These are phyloP conservation scores for Cryptococcus sp. DNA, from an alignment of 1,284 basidiomycete genomes.

Conservation along the genomic window DNA sequence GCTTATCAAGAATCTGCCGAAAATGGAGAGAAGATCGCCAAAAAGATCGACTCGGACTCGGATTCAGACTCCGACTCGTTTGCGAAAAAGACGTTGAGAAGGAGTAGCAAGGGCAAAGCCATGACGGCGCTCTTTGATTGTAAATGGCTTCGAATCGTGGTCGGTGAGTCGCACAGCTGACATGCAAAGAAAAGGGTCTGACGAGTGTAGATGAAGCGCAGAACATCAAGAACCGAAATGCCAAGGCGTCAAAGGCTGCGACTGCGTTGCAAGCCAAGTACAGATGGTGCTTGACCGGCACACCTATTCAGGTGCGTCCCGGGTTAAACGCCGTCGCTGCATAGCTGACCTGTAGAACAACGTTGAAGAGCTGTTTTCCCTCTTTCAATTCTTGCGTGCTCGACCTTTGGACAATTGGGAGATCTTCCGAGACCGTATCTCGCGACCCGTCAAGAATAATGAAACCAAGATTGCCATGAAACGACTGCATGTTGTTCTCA, in stretches of 20 bases:
- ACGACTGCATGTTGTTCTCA: conserved; percentile 73
- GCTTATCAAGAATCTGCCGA: conserved; percentile 15
- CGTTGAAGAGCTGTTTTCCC: conserved; percentile 80
- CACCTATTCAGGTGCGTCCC: conserved; percentile 63
- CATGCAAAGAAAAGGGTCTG: background rate
- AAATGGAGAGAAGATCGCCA: background rate
- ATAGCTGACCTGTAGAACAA: conserved; percentile 60
- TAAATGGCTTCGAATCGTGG: conserved; percentile 78
- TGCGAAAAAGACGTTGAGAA: conserved; percentile 31
- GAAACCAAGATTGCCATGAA: conserved; percentile 71
- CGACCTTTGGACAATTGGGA: conserved; percentile 75
- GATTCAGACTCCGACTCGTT: conserved; percentile 28
- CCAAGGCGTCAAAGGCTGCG: conserved; percentile 75
- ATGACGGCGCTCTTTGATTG: conserved; percentile 66
- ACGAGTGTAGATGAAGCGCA: conserved; percentile 85
- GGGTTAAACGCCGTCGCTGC: background rate
- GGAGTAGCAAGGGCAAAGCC: conserved; percentile 48
- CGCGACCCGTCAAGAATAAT: conserved; percentile 70
- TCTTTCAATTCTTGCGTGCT: conserved; percentile 82
- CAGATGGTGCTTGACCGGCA: conserved; percentile 83
- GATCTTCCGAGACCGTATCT: conserved; percentile 71
- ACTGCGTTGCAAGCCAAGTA: conserved; percentile 70
- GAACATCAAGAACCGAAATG: conserved; percentile 89
- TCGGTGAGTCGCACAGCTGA: conserved; percentile 53
- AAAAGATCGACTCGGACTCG: conserved; percentile 12